These are phyloP conservation scores for Scleroderma bovista DNA, from an alignment of 768 basidiomycete genomes.

Conservation along the genomic window DNA sequence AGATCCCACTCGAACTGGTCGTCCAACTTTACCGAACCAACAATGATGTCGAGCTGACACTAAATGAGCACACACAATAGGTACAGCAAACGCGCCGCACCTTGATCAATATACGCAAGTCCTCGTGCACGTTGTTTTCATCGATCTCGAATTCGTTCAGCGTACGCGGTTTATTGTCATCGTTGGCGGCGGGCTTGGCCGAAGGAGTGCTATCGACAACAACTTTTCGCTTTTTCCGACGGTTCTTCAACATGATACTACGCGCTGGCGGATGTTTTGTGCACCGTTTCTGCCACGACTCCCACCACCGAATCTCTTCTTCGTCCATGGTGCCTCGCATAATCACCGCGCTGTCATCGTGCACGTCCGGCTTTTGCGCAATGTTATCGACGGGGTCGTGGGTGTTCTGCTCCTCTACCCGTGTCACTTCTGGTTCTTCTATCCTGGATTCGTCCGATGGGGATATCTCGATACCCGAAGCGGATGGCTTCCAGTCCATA, in stretches of 20 bases:
- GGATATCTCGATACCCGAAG: constrained; percentile 15
- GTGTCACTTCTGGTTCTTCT: constrained; percentile 28
- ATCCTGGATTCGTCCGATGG: constrained; percentile 16
- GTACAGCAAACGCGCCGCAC: constrained; percentile 37
- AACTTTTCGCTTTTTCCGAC: constrained; percentile 40
- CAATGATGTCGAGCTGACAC: constrained; percentile 85
- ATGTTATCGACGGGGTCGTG: constrained; percentile 10
- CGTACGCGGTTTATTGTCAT: constrained; percentile 41
- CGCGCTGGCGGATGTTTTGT: constrained; percentile 27
- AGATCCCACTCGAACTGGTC: constrained; percentile 99
- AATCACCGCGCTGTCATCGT: constrained; percentile 17
- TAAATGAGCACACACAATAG: constrained; percentile 1
- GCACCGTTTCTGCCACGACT: constrained; percentile 56
- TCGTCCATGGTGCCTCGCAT: constrained; percentile 44
- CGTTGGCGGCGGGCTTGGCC: constrained; percentile 21
- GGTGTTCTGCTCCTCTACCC: constrained; percentile 14
- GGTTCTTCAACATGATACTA: constrained; percentile 21
- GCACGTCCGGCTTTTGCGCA: constrained; percentile 14
- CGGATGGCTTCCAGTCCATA: constrained; percentile 29
- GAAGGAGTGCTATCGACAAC: constrained; percentile 22
- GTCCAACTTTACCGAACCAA: constrained; percentile 87
- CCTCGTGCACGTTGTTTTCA: constrained; percentile 66
- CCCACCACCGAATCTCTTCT: constrained; percentile 60
- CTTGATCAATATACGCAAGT: constrained; percentile 90
- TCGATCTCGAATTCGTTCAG: constrained; percentile 63